Percentiles rank a stretch among this genome's conserved stretches.
Conservation (phyloP, 2,329 filamentous ascomycete genomes). For the Celoporthe dispersa region DNA sequence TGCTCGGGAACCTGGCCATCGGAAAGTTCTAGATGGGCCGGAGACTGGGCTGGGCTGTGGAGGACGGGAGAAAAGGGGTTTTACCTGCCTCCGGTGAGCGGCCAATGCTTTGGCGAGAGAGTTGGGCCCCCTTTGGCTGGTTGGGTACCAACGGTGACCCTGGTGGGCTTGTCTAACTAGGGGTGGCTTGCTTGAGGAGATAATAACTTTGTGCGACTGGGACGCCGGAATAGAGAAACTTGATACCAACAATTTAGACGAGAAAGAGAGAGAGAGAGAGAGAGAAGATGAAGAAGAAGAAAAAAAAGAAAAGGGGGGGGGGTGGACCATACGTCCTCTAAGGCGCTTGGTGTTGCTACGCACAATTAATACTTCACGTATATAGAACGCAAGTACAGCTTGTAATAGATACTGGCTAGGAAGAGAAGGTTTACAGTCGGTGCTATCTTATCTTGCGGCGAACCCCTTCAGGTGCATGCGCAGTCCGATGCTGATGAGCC, state of each 20-base stretch:
- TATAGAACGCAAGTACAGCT: background rate
- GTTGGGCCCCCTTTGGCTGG: no score
- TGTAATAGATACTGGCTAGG: background rate
- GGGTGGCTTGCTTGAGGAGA: background rate
- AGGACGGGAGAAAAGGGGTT: background rate
- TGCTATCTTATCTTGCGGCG: background rate
- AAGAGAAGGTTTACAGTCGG: background rate
- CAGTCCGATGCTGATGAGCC: background rate
- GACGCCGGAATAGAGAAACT: background rate
- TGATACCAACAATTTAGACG: background rate
- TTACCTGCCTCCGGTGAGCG: background rate
- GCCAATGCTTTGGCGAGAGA: background rate
- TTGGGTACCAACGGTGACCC: background rate
- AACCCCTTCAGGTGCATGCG: background rate
- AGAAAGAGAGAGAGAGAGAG: background rate
- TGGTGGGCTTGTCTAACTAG: background rate
- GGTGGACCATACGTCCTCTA: background rate
- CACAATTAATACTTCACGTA: slow-evolving; percentile 4
- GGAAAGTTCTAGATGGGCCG: slow-evolving; percentile 65
- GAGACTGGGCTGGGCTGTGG: background rate
- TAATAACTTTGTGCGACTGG: background rate
- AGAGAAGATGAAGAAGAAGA: no score
- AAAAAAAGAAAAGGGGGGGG: no score
- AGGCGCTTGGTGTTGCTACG: background rate
- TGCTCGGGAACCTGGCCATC: slow-evolving; percentile 71